Base-by-base conservation (phyloP, 768 basidiomycete genomes). In the Rhodotorula babjevae region DNA sequence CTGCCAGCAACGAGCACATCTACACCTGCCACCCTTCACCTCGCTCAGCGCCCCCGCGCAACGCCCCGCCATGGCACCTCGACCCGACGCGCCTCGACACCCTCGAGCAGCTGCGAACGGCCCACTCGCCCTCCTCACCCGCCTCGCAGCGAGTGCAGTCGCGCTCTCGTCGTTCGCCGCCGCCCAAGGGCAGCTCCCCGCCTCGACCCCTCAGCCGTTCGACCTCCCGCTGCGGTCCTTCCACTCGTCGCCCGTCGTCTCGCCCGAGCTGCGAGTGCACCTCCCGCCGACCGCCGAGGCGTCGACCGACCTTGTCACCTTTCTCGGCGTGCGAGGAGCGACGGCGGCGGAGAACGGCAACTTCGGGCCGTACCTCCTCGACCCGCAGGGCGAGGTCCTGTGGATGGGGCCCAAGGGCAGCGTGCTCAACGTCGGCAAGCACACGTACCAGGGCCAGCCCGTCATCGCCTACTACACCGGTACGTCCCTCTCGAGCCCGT, bases 391-490 rank as follows among this genome's bases (percentile, higher is more conserved):
- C 19, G 61, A 62, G 29, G 49, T 62, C 12, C 49, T 62, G 10
- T 62, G 61, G 61, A 31, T 7, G 31, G 61, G 61, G 2, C 47
- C 47, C 27, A 62, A 18, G 46, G 47, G 47, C 21, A 62, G 47
- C 33, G 61, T 62, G 23, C 31, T 62, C 47, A 62, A 62, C 61
- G 29, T 62, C 21, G 61, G 61, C 9, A 19, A 29, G 29, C 61
- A 62, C 23, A 36, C 19, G 49, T 62, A 62, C 46, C 29, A 33
- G 21, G 49, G 61, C 18, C n/a, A 47, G 61, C 31, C 49, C 11
- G 61, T 62, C 29, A 11, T 62, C 18, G 61, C 61, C 29, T 62
- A 50, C 61, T 62, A 62, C 47, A 62, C 61, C 11, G 61, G 61
- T 62, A 19, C 47, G 61, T 12, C 33, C 21, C 23, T 25, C 10